Evolutionary conservation across 768 basidiomycete species (phyloP), one percentile per base, ranked within the genome.

Genomic region (Tylopilus rubrobrunneus): DNA sequence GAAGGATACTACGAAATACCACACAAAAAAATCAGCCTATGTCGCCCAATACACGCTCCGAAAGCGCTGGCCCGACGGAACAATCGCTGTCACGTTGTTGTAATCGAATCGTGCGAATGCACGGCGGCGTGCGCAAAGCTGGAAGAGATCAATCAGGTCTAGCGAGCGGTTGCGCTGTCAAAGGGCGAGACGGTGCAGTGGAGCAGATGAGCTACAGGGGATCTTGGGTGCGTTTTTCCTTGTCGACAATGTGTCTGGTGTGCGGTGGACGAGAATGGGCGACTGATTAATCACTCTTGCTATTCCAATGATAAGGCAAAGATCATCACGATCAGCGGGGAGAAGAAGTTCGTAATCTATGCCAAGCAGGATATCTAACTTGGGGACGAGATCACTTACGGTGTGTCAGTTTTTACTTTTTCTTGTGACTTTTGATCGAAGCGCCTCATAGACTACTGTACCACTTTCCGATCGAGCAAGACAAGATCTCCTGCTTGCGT

Each of bases 281-380:
- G 97, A 43, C 74, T 99, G 64, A 99, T 99, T 72, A 99, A 99
- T 70, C 97, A 99, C 65, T 98, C 94, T 42, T 99, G 97, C 67
- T 92, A 95, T 64, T 97, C 97, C 15, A 92, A 91, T 58, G 90
- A 90, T 66, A 92, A 85, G 9, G 90, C 90, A 42, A 92, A 91
- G 75, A 92, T 91, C 65, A 92, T 91, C 62, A 90, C 87, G 57
- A 90, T 93, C 69, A 93, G 79, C 64, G 86, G 89, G 42, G 90
- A 89, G 74, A 94, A 94, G 80, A 94, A 97, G 81, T 98, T 99
- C 63, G 97, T 99, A 67, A 99, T 99, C 49, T 99, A 99, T 69
- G 97, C 97, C 33, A 97, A 98, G 72, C 84, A 91, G 62, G 90
- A 90, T 61, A 94, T 99, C 63, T 89, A 96, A 61, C 84, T 95